Evolutionary conservation across 192 early-diverging fungal genomes (phyloP).

Genomic region (Borealophlyctis nickersoniae): DNA sequence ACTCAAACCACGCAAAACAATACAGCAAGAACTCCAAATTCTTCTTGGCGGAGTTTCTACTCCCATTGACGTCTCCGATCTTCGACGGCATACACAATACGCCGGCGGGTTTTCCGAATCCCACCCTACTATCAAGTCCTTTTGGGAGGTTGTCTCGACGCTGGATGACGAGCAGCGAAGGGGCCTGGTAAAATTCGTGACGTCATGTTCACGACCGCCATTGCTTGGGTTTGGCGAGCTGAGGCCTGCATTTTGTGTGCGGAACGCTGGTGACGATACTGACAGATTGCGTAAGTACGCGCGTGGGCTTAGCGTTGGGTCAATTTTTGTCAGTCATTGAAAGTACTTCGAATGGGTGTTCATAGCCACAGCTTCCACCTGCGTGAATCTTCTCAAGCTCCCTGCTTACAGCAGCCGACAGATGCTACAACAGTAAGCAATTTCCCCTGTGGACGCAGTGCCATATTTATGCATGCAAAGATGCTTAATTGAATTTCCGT

Average conservation of each 20-base stretch:
- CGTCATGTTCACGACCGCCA: constrained; percentile 86
- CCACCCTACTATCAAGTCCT: constrained; percentile 73
- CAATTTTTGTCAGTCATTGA: too few species aligned
- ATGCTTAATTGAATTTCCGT: not conserved
- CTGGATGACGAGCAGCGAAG: constrained; percentile 59
- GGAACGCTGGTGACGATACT: constrained; percentile 64
- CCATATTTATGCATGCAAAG: constrained; percentile 2
- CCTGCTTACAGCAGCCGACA: constrained; percentile 67
- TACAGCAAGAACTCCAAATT: constrained; percentile 83
- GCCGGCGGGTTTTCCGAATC: constrained; percentile 63
- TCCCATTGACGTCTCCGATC: constrained; percentile 75
- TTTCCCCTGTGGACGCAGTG: not conserved
- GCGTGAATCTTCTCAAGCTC: constrained; percentile 88
- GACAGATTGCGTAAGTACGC: constrained; percentile 63
- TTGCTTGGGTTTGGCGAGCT: constrained; percentile 82
- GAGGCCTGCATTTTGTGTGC: constrained; percentile 68
- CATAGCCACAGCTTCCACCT: constrained; percentile 51
- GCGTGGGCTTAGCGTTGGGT: too few species aligned
- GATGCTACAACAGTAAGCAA: constrained; percentile 53
- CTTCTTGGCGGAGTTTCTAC: constrained; percentile 73
- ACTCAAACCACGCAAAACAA: too few species aligned
- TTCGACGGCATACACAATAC: constrained; percentile 72
- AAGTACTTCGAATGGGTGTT: constrained; percentile 1
- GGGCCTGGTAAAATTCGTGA: constrained; percentile 83
- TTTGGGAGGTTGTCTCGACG: constrained; percentile 68